Percentiles rank a stretch among this genome's conserved stretches.
Evolutionary conservation across 1,284 basidiomycete species (phyloP).

Genomic region (Cutaneotrichosporon sp.): DNA sequence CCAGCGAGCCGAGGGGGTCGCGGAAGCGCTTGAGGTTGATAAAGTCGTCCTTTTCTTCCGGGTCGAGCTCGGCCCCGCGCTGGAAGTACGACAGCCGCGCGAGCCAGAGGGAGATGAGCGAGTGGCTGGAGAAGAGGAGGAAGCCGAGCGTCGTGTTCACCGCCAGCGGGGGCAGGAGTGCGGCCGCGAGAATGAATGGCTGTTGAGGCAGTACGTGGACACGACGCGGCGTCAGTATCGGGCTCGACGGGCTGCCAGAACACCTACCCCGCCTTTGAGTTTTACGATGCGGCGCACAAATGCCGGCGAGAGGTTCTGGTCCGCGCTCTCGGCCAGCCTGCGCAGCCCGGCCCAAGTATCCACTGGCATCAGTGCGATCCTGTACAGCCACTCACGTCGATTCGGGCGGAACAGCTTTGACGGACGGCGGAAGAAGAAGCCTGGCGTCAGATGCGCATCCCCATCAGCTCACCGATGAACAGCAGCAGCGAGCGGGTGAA

Average conservation of each 20-base stretch:
- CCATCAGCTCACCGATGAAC: slow-evolving; percentile 30
- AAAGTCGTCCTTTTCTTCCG: slow-evolving; percentile 7
- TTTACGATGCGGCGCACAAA: slow-evolving; percentile 42
- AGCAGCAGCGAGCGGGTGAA: slow-evolving; percentile 42
- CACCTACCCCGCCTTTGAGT: slow-evolving; percentile 33
- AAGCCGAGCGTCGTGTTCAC: slow-evolving; percentile 47
- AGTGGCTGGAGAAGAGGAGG: slow-evolving; percentile 46
- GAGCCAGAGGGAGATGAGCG: slow-evolving; percentile 40
- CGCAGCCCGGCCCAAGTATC: slow-evolving; percentile 46
- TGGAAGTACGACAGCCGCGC: slow-evolving; percentile 42
- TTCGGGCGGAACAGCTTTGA: slow-evolving; percentile 46
- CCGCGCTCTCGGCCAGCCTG: slow-evolving; percentile 42
- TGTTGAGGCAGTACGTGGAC: neutral
- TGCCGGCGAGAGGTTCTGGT: slow-evolving; percentile 41
- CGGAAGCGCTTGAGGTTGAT: slow-evolving; percentile 5
- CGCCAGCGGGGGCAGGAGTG: slow-evolving; percentile 42
- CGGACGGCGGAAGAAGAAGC: slow-evolving; percentile 45
- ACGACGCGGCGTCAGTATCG: neutral
- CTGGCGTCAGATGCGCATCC: slow-evolving; percentile 15
- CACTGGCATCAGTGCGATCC: slow-evolving; percentile 34
- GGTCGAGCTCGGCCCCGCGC: slow-evolving; percentile 9
- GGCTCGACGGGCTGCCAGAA: neutral
- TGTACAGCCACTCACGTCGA: slow-evolving; percentile 43
- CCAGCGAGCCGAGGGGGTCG: slow-evolving; percentile 14
- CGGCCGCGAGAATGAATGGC: slow-evolving; percentile 27